Base-by-base conservation (phyloP, 805 yeast genomes). In the Clavispora carvajalis region DNA sequence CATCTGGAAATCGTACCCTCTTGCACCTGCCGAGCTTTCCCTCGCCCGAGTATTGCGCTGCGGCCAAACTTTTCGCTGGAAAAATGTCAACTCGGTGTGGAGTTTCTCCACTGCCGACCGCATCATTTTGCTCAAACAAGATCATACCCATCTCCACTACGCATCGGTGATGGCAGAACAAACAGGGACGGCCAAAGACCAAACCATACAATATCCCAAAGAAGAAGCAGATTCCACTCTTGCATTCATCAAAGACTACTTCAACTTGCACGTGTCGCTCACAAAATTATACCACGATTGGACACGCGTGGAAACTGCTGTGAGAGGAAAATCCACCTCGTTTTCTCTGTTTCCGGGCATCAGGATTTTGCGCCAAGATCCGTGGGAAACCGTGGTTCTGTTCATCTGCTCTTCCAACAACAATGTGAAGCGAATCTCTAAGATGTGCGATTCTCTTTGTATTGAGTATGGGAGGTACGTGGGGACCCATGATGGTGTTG, bases 341-440 rank as follows among this genome's bases (percentile, higher is more conserved):
- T 69, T 69, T 46, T 41, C 48, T 4, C 39, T 53, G 22, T 78
- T 79, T 40, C 68, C 68, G 4, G 98, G 97, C 0, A 80, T 91
- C 15, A 66, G 99, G 22, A 87, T 91, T 47, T 71, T 93, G 21
- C 72, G 90, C 26, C 98, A 93, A 59, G 96, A 91, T 48, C 98
- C 99, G 0, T 93, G 98, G 98, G 99, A 93, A 51, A 88, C 91
- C 33, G 67, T 89, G 34, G 66, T 91, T 15, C 85, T 93, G 2
- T 93, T 91, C 49, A 93, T 93, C 9, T 93, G 98, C 63, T 87
- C 96, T 2, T 82, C 95, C n/a, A 93, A 93, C 60, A 93, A 93
- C 62, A 93, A 93, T 54, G 93, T 93, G 39, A 88, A 91, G 55
- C 71, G 99, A 26, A 93, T 93, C 34, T 84, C 95, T 2, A 82